Percentiles rank a stretch among this genome's conserved stretches.
phyloP scores from a whole-genome alignment of 1,284 basidiomycete species.

The Fomitopsis palustris region DNA sequence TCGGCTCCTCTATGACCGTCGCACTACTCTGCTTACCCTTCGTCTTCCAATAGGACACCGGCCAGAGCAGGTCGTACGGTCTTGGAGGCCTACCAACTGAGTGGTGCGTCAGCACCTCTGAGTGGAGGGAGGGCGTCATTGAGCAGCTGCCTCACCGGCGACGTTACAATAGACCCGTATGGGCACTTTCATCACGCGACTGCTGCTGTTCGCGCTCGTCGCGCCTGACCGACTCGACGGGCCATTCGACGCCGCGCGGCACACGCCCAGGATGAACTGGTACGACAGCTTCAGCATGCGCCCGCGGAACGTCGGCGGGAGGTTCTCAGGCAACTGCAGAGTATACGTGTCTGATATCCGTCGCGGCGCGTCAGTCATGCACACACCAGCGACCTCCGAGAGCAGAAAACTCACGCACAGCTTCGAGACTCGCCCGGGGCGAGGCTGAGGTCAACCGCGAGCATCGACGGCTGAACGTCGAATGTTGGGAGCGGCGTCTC shows the following conservation, averaged over 20 bases:
- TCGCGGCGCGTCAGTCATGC: not conserved
- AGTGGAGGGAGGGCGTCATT: not conserved
- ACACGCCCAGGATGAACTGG: conserved; percentile 83
- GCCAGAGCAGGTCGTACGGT: conserved; percentile 73
- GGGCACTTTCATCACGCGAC: conserved; percentile 84
- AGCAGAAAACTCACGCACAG: conserved; percentile 50
- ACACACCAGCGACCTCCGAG: not conserved
- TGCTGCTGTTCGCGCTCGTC: conserved; percentile 50
- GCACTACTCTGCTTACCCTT: conserved; percentile 11
- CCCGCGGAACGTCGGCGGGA: conserved; percentile 91
- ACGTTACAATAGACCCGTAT: conserved; percentile 87
- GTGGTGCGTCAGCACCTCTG: not conserved
- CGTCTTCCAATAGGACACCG: conserved; percentile 33
- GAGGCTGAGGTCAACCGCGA: conserved; percentile 78
- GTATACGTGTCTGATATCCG: conserved; percentile 77
- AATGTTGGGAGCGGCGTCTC: conserved; percentile 77
- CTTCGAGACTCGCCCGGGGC: conserved; percentile 77
- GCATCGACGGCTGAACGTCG: conserved; percentile 78
- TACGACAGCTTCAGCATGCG: conserved; percentile 85
- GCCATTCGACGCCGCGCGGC: conserved; percentile 48
- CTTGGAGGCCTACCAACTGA: conserved; percentile 49
- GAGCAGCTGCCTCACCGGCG: conserved; percentile 46
- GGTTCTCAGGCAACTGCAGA: conserved; percentile 66
- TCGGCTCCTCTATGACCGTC: conserved; percentile 16
- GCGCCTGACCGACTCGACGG: conserved; percentile 27